A percentile compares a stretch with the other conserved stretches of the same genome.
Conservation (phyloP, 768 basidiomycete species). For the Megacollybia marginata region DNA sequence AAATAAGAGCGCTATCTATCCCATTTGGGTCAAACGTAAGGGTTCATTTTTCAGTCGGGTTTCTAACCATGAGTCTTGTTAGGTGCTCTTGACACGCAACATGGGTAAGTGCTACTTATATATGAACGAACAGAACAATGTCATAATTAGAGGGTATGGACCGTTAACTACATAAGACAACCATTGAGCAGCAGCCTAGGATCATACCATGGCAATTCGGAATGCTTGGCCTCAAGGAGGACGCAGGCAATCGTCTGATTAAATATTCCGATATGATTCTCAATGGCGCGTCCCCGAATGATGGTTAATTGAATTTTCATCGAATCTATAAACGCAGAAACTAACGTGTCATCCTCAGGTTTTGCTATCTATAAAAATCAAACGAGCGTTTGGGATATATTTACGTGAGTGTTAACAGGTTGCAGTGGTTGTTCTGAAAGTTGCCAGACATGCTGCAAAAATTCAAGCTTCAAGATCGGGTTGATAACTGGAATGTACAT, state of each 20-base stretch:
- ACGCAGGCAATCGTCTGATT: slow-evolving; percentile 43
- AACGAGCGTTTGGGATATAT: slow-evolving; percentile 42
- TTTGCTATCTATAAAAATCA: slow-evolving; percentile 46
- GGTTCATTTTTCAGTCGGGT: background rate
- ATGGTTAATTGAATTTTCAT: slow-evolving; percentile 25
- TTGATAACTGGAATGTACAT: no score
- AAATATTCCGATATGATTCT: slow-evolving; percentile 47
- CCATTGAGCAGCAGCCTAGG: slow-evolving; percentile 12
- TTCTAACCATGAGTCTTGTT: background rate
- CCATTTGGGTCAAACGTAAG: slow-evolving; percentile 36
- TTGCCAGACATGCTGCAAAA: no score
- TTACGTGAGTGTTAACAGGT: slow-evolving; percentile 29
- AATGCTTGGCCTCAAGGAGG: slow-evolving; percentile 37
- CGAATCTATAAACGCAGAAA: no score
- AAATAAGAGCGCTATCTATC: slow-evolving; percentile 34
- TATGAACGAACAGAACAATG: no score
- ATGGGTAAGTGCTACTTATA: slow-evolving; percentile 30
- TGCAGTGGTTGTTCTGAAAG: background rate
- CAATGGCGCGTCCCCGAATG: slow-evolving; percentile 49
- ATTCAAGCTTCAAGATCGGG: no score
- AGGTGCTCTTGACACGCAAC: slow-evolving; percentile 36
- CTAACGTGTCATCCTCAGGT: slow-evolving; percentile 20
- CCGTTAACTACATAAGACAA: no score
- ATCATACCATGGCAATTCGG: slow-evolving; percentile 61
- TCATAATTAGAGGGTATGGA: no score